Evolutionary conservation across 352 stramenopile genomes (phyloP), one percentile per base, ranked within the genome.

Genomic region (Blastocystis sp.): DNA sequence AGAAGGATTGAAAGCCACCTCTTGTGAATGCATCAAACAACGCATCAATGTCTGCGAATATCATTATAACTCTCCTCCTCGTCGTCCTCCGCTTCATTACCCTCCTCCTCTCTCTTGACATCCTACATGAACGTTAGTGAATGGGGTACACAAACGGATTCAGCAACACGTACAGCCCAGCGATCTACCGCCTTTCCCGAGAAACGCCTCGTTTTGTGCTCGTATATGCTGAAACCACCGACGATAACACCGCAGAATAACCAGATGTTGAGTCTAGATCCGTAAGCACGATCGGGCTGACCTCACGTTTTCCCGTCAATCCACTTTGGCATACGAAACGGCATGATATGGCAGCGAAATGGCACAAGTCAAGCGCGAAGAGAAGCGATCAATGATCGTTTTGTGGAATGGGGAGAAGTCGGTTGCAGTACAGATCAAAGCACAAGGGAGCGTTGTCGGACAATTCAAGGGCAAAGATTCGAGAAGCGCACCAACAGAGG

Each of bases 391-490:
- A n/a, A n/a, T n/a, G n/a, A 65, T 35, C 35, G 19, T 63, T 2
- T 65, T 62, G 26, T 21, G 16, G 26, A 21, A 85, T 85, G 74
- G 74, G 74, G 70, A 12, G 74, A 31, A 69, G 50, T 50, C 65
- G 74, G 51, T 29, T 85, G n/a, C n/a, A 21, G 13, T 85, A 85
- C 45, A 50, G 74, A 21, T 29, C 74, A 29, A 85, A 85, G 16
- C 74, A 85, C n/a, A 66, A 69, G 45, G 74, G 74, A 26, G 70
- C n/a, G 33, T 37, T 85, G 31, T 85, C 74, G 12, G 55, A 69
- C n/a, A 85, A 85, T 69, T 85, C 74, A 37, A 31, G 74, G 26
- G 66, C 50, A 37, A 29, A 85, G 31, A 85, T 85, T 39, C 50
- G 74, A 19, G 74, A 67, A 69, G 74, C 74, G 29, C 74, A 85